Conservation (phyloP, 2,329 filamentous ascomycete species). For the Colletotrichum sp. region DNA sequence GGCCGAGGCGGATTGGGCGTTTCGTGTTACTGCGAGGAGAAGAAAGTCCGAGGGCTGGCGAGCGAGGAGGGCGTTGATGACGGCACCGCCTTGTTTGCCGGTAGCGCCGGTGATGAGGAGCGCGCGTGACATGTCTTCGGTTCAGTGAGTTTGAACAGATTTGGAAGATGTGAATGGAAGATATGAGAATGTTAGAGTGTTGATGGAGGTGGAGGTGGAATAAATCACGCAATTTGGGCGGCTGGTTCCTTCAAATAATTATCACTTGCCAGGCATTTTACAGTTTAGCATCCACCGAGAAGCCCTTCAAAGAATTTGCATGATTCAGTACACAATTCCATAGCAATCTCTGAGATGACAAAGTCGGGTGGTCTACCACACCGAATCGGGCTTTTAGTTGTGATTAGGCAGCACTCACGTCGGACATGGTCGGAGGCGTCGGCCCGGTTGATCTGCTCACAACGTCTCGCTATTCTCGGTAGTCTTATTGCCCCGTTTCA, state of each 20-base stretch:
- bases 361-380: neutral
- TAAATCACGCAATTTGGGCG: neutral
- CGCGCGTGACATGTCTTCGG: neutral
- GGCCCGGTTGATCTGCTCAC: neutral
- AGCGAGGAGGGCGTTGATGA: conserved; percentile 32
- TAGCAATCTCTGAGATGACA: neutral
- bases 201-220: neutral
- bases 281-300: neutral
- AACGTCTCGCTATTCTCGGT: neutral
- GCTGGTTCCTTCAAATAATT: neutral
- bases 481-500: neutral
- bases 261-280: neutral
- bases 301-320: neutral
- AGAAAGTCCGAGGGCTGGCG: conserved; percentile 4
- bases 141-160: neutral
- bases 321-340: neutral
- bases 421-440: neutral
- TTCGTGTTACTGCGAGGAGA: conserved; percentile 59
- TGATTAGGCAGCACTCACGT: neutral
- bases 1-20: conserved; percentile 45
- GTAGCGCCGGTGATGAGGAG: conserved; percentile 39
- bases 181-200: neutral
- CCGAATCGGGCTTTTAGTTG: neutral
- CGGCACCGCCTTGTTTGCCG: conserved; percentile 39
- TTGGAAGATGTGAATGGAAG: neutral